phyloP scores from a whole-genome alignment of 2,329 filamentous ascomycete genomes.

The Fusarium sp. region DNA sequence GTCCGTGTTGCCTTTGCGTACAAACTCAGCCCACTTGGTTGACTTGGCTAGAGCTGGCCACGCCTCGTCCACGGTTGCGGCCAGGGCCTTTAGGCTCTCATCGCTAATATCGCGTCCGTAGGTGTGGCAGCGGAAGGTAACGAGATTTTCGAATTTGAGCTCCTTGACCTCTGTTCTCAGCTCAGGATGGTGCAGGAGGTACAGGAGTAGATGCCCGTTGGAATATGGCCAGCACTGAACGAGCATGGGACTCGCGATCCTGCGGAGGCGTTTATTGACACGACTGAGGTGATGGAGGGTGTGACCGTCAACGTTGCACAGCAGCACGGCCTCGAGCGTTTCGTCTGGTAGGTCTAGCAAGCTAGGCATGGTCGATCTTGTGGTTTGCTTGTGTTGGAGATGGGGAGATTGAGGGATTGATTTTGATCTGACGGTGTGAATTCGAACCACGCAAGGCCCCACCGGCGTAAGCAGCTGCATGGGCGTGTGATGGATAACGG shows the following conservation, averaged over 20 bases:
- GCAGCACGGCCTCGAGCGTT: not conserved
- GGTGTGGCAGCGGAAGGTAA: not conserved
- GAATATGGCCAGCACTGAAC: not conserved
- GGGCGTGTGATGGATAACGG: not conserved
- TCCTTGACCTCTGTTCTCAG: not conserved
- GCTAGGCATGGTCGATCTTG: not conserved
- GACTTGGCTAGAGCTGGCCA: not conserved
- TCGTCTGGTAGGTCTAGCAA: not conserved
- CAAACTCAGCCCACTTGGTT: not conserved
- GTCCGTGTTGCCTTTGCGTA: not conserved
- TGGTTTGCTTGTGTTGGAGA: not conserved
- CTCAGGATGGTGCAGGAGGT: not conserved
- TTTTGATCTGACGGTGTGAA: not conserved
- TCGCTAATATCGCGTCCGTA: not conserved
- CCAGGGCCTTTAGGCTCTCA: not conserved
- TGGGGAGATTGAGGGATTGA: not conserved
- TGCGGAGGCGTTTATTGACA: not conserved
- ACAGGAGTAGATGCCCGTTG: not conserved
- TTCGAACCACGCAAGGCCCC: not conserved
- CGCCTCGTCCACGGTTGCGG: not conserved
- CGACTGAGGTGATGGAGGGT: not conserved
- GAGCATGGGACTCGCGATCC: not conserved
- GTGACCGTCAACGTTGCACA: not conserved
- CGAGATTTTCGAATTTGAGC: not conserved
- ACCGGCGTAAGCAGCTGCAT: not conserved